Evolutionary conservation across 2,329 filamentous ascomycete species (phyloP).

Genomic region (Helminthosporium solani): DNA sequence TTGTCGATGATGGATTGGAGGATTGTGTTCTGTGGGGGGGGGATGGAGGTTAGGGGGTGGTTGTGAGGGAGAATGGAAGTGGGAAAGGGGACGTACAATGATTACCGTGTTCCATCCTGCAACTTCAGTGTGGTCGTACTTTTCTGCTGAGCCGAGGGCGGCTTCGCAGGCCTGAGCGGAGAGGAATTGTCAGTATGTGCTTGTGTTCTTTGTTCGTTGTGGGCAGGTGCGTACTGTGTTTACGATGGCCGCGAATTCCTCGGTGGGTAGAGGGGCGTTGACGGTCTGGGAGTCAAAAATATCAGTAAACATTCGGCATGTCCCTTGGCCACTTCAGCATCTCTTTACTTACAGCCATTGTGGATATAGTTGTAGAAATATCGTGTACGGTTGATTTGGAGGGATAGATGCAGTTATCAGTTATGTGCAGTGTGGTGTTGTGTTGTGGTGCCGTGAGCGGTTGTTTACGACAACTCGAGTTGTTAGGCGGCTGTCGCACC

Average conservation of each 20-base stretch:
- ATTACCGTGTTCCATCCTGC: constrained; percentile 88
- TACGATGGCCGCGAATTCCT: constrained; percentile 34
- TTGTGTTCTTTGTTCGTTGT: background rate
- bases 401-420: background rate
- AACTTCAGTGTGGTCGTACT: constrained; percentile 85
- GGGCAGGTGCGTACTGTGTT: constrained; percentile 21
- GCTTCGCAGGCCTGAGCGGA: constrained; percentile 79
- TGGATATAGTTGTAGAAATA: constrained; percentile 9
- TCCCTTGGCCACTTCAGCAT: too few relatives aligned
- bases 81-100: constrained; percentile 64
- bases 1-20: constrained; percentile 72
- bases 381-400: constrained; percentile 14
- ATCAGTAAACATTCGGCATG: too few relatives aligned
- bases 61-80: background rate
- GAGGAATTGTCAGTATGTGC: constrained; percentile 2
- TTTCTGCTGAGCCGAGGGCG: constrained; percentile 70
- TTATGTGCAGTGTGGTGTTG: background rate
- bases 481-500: background rate
- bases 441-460: background rate
- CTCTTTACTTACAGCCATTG: constrained; percentile 30
- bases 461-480: background rate
- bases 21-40: constrained; percentile 64
- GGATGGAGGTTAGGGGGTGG: constrained; percentile 2
- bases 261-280: constrained; percentile 31
- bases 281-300: constrained; percentile 14